Percentiles rank a stretch among this genome's conserved stretches.
These are phyloP conservation scores for Rhynchosporium secalis DNA, from an alignment of 2,329 filamentous ascomycete genomes.

Conservation along the genomic window DNA sequence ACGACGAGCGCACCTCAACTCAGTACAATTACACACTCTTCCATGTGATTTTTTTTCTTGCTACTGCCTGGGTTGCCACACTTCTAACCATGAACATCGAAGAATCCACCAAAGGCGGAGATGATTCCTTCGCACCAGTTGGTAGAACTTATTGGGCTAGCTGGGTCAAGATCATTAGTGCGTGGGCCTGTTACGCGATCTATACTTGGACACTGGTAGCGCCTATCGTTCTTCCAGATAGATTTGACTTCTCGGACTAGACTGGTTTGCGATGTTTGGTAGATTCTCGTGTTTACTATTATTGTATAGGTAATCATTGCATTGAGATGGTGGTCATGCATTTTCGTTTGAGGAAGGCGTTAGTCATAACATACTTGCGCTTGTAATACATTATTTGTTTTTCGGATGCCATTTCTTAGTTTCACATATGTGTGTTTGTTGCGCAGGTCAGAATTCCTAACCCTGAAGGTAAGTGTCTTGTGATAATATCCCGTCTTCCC, in stretches of 20 bases:
- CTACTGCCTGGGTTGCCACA: constrained; percentile 93
- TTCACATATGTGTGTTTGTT: too few relatives aligned
- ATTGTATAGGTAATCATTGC: constrained; percentile 1
- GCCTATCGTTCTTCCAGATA: constrained; percentile 79
- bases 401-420: too few relatives aligned
- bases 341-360: constrained; percentile 7
- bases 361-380: constrained; percentile 7
- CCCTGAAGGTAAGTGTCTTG: too few relatives aligned
- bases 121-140: constrained; percentile 84
- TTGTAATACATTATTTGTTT: constrained; percentile 1
- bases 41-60: constrained; percentile 96
- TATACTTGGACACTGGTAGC: constrained; percentile 93
- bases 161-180: constrained; percentile 98
- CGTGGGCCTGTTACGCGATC: constrained; percentile 94
- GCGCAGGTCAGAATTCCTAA: too few relatives aligned
- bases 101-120: constrained; percentile 54
- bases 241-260: constrained; percentile 64
- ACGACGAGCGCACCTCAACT: constrained; percentile 85
- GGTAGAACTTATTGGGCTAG: constrained; percentile 95
- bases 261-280: neutral
- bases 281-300: neutral
- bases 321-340: constrained; percentile 5
- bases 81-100: constrained; percentile 79
- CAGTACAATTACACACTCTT: constrained; percentile 97
- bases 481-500: too few relatives aligned